Evolutionary conservation across 2,329 filamentous ascomycete species (phyloP).

Genomic region (Magnaporthiopsis incrustans): DNA sequence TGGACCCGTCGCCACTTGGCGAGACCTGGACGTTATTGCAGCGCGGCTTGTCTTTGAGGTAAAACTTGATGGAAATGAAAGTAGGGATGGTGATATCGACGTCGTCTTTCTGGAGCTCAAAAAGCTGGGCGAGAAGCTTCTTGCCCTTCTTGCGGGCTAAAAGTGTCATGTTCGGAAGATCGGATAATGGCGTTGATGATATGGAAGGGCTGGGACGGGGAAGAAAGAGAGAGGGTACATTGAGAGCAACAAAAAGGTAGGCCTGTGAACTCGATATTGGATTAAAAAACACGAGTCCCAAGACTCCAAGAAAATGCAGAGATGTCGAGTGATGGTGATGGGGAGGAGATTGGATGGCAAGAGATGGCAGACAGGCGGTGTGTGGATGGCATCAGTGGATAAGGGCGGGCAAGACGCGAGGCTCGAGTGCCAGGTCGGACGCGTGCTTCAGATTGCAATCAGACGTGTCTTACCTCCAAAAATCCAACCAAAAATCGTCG

Average conservation of each 20-base stretch:
- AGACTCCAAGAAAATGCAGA: background rate
- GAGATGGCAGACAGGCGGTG: too few relatives aligned
- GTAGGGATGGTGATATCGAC: slow-evolving; percentile 11
- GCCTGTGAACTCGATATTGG: background rate
- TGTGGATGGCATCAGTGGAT: background rate
- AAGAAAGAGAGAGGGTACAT: background rate
- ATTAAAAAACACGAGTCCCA: background rate
- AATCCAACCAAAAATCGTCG: slow-evolving; percentile 5
- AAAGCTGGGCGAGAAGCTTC: slow-evolving; percentile 10
- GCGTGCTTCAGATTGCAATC: background rate
- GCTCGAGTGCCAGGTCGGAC: background rate
- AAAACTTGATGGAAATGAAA: slow-evolving; percentile 10
- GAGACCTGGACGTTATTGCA: background rate
- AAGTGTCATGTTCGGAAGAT: background rate
- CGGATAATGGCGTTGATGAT: background rate
- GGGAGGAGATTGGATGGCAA: background rate
- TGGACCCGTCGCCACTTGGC: slow-evolving; percentile 3
- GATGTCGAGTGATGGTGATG: background rate
- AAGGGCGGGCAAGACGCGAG: background rate
- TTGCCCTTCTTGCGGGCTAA: slow-evolving; percentile 10
- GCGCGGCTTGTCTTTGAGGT: slow-evolving; percentile 9
- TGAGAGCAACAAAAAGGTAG: background rate
- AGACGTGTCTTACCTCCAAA: slow-evolving; percentile 4
- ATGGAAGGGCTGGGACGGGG: background rate
- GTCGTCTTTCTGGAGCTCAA: slow-evolving; percentile 11